Evolutionary conservation across 257 asterid species (phyloP).

Genomic region (Scutellaria minor): DNA sequence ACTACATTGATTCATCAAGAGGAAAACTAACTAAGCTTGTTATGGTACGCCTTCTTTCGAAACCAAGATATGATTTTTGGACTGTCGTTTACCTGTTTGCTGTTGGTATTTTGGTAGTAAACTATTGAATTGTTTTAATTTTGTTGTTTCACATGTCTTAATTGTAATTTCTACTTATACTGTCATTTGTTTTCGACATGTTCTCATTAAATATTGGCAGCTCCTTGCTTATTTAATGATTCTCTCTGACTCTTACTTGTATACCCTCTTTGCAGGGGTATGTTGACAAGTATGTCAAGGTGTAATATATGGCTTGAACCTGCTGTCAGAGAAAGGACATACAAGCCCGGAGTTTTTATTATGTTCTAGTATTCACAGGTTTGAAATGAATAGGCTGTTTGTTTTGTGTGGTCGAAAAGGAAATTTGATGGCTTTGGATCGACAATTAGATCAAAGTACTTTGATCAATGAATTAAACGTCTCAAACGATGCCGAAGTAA

Average conservation of each 20-base stretch:
- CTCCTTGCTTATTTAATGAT: constrained; percentile 26
- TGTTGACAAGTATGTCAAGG: constrained; percentile 87
- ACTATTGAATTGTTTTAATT: constrained; percentile 10
- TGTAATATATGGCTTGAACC: constrained; percentile 42
- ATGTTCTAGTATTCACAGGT: constrained; percentile 36
- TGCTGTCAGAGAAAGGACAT: constrained; percentile 36
- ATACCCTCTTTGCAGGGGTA: constrained; percentile 70
- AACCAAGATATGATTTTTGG: constrained; percentile 17
- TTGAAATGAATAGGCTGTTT: constrained; percentile 28
- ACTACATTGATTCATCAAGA: constrained; percentile 84
- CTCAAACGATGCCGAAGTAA: constrained; percentile 31
- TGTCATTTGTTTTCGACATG: constrained; percentile 1
- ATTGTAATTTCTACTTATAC: neutral
- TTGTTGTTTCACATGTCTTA: constrained; percentile 13
- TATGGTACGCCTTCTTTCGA: constrained; percentile 67
- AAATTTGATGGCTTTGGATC: constrained; percentile 21
- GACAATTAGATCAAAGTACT: constrained; percentile 17
- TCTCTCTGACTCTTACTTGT: constrained; percentile 29
- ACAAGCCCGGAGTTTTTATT: constrained; percentile 9
- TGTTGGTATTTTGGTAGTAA: constrained; percentile 12
- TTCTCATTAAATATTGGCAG: constrained; percentile 11
- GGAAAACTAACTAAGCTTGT: constrained; percentile 93
- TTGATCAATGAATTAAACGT: constrained; percentile 24
- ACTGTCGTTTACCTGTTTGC: constrained; percentile 28
- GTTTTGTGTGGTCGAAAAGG: constrained; percentile 19